These are phyloP conservation scores for Aspergillus fischeri DNA, from an alignment of 2,329 filamentous ascomycete genomes.

Conservation along the genomic window DNA sequence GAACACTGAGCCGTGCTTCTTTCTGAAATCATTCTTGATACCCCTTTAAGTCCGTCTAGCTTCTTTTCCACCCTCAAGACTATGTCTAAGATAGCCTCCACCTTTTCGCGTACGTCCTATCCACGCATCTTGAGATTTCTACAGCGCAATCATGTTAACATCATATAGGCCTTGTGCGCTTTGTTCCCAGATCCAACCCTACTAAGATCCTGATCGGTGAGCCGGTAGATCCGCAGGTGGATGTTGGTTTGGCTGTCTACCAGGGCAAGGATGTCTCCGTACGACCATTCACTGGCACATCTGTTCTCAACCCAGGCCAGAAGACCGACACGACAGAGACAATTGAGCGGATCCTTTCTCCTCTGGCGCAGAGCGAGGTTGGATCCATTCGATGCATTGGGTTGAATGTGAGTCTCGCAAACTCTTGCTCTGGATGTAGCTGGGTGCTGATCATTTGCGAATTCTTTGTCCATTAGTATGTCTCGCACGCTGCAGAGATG, in stretches of 20 bases:
- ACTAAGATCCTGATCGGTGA: slow-evolving; percentile 54
- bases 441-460: background rate
- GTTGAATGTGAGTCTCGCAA: slow-evolving; percentile 43
- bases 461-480: slow-evolving; percentile 35
- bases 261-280: slow-evolving; percentile 55
- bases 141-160: slow-evolving; percentile 2
- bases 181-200: slow-evolving; percentile 50
- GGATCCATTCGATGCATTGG: slow-evolving; percentile 59
- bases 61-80: background rate
- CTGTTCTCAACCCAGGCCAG: slow-evolving; percentile 53
- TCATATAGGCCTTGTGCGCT: slow-evolving; percentile 55
- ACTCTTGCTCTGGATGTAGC: background rate
- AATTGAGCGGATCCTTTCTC: slow-evolving; percentile 47
- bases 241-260: slow-evolving; percentile 56
- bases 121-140: background rate
- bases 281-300: slow-evolving; percentile 55
- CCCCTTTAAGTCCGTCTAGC: background rate
- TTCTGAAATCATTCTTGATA: background rate
- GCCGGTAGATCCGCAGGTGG: slow-evolving; percentile 49
- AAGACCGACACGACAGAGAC: slow-evolving; percentile 42
- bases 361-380: slow-evolving; percentile 46
- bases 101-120: slow-evolving; percentile 31
- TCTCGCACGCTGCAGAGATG: slow-evolving; percentile 50
- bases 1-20: background rate
- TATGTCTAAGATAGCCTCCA: slow-evolving; percentile 36